Base-by-base conservation (phyloP, 2,329 filamentous ascomycete species). In the Penicillium sp. region DNA sequence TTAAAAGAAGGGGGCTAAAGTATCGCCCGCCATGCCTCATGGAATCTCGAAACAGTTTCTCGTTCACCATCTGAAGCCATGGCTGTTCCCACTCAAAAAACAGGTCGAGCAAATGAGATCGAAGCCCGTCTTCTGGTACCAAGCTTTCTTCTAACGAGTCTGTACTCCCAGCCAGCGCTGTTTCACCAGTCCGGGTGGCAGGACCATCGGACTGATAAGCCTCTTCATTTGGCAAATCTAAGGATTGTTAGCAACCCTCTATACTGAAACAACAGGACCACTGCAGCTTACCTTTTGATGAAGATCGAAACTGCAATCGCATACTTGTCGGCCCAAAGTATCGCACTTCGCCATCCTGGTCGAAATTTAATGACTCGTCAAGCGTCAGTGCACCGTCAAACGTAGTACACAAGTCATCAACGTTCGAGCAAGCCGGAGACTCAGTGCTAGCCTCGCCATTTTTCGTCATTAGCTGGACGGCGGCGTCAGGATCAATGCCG, bases 61-160 rank as follows among this genome's bases (percentile, higher is more conserved):
- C 74, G 32, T 76, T 67, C 1, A 74, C 65, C 0, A 74, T 56
- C n/a, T 73, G 71, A 16, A 60, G 63, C 71, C 73, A 75, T 0
- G 73, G 72, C 13, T 72, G 68, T 22, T 76, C 71, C 68, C 73
- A 76, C 11, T 61, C 58, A 43, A 76, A 76, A 49, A 73, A 76
- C 1, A 74, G 48, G 26, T 72, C 66, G 9, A 75, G 65, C 9
- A 70, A 51, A 35, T 74, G 65, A 13, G 63, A 59, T 44, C 67
- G 61, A 0, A 74, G 59, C 9, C 67, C 63, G 13, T 64, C 60
- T 7, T 64, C 61, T 5, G 64, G 56, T 9, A 64, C 48, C n/a
- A 20, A 50, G 11, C 16, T 32, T 24, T 59, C 53, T 10, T 57
- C 51, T n/a, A 26, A 38, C 3, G 39, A 26, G 8, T 42, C 32